A percentile compares a stretch with the other conserved stretches of the same genome.
Evolutionary conservation across 2,329 filamentous ascomycete genomes (phyloP).

Genomic region (Sclerotiophoma versabilis): DNA sequence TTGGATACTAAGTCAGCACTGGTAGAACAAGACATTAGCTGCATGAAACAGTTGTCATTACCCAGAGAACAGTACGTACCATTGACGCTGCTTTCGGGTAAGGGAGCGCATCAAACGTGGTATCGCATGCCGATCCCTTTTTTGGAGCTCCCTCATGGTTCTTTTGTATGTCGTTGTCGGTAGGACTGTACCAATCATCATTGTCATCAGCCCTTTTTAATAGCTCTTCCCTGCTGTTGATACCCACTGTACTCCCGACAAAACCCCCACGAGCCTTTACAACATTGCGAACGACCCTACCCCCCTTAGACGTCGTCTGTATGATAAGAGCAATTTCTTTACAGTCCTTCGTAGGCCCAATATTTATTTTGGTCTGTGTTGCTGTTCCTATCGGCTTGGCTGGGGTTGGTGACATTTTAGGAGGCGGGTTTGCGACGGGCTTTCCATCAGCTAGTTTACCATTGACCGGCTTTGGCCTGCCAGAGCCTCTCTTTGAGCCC

Average conservation of each 20-base stretch:
- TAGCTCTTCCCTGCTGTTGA: neutral
- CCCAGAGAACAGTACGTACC: slow-evolving; percentile 1
- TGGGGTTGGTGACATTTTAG: neutral
- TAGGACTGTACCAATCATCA: neutral
- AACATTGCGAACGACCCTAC: neutral
- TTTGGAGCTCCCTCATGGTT: slow-evolving; percentile 3
- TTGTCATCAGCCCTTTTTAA: neutral
- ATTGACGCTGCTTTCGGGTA: slow-evolving; percentile 3
- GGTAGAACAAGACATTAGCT: neutral
- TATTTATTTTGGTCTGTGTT: neutral
- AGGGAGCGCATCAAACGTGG: neutral
- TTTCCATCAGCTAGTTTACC: neutral
- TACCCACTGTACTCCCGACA: slow-evolving; percentile 1
- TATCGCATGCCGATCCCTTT: slow-evolving; percentile 3
- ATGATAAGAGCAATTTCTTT: slow-evolving; percentile 5
- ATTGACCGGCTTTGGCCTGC: neutral
- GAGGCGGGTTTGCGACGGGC: neutral
- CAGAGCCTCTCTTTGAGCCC: no score
- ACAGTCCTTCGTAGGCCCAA: slow-evolving; percentile 1
- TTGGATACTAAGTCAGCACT: neutral
- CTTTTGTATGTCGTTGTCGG: neutral
- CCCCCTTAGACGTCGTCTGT: neutral
- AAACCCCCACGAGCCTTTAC: neutral
- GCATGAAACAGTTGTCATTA: no score
- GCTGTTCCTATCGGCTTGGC: neutral